Percentiles rank a stretch among this genome's conserved stretches.
phyloP scores from a whole-genome alignment of 345 rosid species.

The Arabis alpina region DNA sequence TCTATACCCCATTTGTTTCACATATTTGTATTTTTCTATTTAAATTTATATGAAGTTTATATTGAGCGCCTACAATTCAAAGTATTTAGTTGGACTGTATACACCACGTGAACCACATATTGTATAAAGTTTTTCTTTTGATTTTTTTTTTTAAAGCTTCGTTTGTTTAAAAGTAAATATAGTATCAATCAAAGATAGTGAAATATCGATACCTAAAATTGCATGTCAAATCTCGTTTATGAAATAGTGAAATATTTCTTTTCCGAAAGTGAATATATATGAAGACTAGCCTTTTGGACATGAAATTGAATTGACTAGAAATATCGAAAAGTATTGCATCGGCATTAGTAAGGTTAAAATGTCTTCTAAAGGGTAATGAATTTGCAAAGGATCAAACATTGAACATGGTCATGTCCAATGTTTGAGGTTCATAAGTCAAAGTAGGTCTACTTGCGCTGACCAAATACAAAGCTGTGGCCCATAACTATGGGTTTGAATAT shows the following conservation, averaged over 20 bases:
- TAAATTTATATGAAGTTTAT: conserved; percentile 9
- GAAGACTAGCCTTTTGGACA: neutral
- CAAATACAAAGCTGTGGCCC: conserved; percentile 21
- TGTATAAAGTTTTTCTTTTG: neutral
- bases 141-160: neutral
- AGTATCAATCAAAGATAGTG: neutral
- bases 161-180: too few species aligned
- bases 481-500: conserved; percentile 14
- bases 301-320: conserved; percentile 12
- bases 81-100: conserved; percentile 10
- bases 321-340: conserved; percentile 4
- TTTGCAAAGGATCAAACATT: conserved; percentile 25
- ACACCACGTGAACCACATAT: conserved; percentile 18
- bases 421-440: conserved; percentile 36
- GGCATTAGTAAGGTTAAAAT: conserved; percentile 2
- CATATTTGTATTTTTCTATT: neutral
- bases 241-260: neutral
- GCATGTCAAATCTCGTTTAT: conserved; percentile 18
- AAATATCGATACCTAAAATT: conserved; percentile 10
- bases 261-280: too few species aligned
- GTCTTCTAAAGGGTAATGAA: conserved; percentile 12
- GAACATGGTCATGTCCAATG: conserved; percentile 39
- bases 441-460: conserved; percentile 36
- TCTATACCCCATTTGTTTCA: conserved; percentile 32
- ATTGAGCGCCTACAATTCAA: conserved; percentile 36